Conservation (phyloP, 345 rosid species). For the Gossypium ekmanianum region DNA sequence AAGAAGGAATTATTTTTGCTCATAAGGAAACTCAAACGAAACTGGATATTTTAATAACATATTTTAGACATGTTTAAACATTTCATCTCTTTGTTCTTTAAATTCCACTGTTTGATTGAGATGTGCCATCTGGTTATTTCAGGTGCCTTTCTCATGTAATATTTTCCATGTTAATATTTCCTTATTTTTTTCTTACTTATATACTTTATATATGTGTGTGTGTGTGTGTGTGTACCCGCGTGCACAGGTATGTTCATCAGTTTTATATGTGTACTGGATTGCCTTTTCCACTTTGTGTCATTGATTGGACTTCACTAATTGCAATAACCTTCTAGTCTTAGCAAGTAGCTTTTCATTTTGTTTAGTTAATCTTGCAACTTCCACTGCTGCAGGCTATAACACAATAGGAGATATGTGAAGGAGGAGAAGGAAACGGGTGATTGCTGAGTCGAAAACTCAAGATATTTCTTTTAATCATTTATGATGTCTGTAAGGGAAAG, state of each 20-base stretch:
- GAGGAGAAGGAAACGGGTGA: constrained; percentile 2
- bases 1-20: neutral
- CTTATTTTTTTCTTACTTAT: neutral
- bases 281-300: neutral
- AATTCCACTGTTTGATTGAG: neutral
- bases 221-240: too few species aligned
- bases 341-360: neutral
- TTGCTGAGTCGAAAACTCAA: neutral
- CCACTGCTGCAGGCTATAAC: constrained; percentile 5
- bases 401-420: neutral
- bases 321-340: neutral
- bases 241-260: too few species aligned
- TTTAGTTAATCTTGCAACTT: neutral
- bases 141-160: neutral
- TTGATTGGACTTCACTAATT: neutral
- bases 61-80: neutral
- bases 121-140: neutral
- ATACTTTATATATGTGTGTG: neutral
- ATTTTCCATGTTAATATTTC: neutral
- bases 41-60: neutral
- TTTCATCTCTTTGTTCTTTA: neutral
- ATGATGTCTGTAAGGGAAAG: constrained; percentile 33
- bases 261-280: neutral
- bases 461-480: neutral
- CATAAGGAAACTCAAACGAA: neutral